Percentiles rank a stretch among this genome's conserved stretches.
Conservation (phyloP, 768 basidiomycete species). For the Collybiopsis confluens region DNA sequence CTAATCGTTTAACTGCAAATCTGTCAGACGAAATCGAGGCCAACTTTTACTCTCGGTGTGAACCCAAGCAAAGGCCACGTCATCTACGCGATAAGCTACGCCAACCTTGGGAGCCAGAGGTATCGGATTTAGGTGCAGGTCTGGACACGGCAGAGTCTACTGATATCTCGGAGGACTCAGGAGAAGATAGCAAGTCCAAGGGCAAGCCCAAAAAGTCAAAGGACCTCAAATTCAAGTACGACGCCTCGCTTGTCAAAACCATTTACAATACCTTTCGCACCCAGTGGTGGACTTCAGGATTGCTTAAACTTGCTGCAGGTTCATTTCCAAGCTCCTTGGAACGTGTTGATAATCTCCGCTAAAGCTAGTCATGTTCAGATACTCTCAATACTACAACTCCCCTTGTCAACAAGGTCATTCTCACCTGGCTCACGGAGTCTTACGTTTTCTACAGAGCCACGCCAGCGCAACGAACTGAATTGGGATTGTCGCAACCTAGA, state of each 20-base stretch:
- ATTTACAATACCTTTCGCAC: slow-evolving; percentile 1
- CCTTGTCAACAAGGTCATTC: slow-evolving; percentile 42
- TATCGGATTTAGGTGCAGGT: background rate
- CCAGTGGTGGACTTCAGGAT: slow-evolving; percentile 7
- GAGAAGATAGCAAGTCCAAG: background rate
- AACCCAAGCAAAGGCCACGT: slow-evolving; percentile 9
- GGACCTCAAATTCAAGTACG: slow-evolving; percentile 1
- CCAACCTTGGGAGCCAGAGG: background rate
- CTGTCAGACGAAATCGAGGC: slow-evolving; percentile 1
- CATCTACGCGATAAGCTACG: slow-evolving; percentile 6
- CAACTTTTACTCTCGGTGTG: slow-evolving; percentile 9
- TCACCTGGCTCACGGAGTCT: slow-evolving; percentile 43
- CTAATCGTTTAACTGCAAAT: background rate
- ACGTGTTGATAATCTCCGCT: too few relatives aligned
- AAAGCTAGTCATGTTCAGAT: too few relatives aligned
- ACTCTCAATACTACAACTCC: slow-evolving; percentile 44
- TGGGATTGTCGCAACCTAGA: slow-evolving; percentile 25
- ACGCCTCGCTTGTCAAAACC: slow-evolving; percentile 9
- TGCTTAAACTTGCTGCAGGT: slow-evolving; percentile 17
- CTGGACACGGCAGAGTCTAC: background rate
- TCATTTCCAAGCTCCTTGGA: too few relatives aligned
- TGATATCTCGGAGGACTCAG: background rate
- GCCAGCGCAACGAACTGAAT: slow-evolving; percentile 23
- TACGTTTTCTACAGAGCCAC: slow-evolving; percentile 32
- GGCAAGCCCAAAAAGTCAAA: background rate